Conservation (phyloP, 805 yeast species). For the Blastobotrys terrestris region DNA sequence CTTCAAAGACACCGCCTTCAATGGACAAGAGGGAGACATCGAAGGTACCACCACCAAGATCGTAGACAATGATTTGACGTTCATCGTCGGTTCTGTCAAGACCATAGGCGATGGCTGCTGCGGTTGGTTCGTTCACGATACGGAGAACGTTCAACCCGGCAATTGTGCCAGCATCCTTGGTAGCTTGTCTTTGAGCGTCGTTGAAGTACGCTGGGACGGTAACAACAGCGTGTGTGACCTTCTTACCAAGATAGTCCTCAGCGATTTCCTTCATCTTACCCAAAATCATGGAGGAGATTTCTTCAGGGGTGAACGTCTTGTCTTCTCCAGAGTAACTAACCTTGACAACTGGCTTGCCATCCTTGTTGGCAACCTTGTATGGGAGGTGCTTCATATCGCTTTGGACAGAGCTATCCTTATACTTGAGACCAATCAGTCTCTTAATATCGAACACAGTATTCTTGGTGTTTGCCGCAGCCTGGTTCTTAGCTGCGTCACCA, state of each 20-base stretch:
- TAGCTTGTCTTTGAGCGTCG: constrained; percentile 92
- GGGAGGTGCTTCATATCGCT: constrained; percentile 81
- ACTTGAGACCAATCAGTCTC: constrained; percentile 84
- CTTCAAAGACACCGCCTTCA: constrained; percentile 90
- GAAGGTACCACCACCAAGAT: constrained; percentile 97
- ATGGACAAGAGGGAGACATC: constrained; percentile 85
- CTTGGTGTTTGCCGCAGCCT: constrained; percentile 80
- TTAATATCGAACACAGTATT: constrained; percentile 89
- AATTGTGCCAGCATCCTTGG: constrained; percentile 88
- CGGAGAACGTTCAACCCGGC: constrained; percentile 85
- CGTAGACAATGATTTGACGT: constrained; percentile 86
- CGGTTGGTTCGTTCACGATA: constrained; percentile 92
- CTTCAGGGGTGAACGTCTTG: constrained; percentile 84
- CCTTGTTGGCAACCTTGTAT: constrained; percentile 58
- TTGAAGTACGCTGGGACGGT: constrained; percentile 92
- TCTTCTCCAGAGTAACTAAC: constrained; percentile 69
- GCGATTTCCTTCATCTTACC: constrained; percentile 91
- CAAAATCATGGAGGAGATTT: constrained; percentile 85
- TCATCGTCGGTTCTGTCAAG: constrained; percentile 73
- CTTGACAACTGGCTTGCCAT: constrained; percentile 77
- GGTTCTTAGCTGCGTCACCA: constrained; percentile 96
- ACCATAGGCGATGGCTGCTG: constrained; percentile 97
- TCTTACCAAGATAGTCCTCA: constrained; percentile 79
- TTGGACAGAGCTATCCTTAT: constrained; percentile 69
- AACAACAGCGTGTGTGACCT: constrained; percentile 84